Base-by-base conservation (phyloP, 164 flowering plant genomes). In the Aristolochia fimbriata region DNA sequence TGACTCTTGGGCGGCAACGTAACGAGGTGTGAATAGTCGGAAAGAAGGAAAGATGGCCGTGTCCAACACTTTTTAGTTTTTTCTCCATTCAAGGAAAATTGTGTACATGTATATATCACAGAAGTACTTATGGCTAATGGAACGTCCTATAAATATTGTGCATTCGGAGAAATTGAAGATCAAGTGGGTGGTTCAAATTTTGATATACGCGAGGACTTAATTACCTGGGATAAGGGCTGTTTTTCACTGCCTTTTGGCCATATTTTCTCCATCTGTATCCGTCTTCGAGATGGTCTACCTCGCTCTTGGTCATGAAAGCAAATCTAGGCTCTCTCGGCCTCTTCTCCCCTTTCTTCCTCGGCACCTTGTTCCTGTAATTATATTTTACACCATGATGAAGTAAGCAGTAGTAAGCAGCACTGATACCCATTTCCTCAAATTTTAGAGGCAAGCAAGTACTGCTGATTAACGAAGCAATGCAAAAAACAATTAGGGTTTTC, bases 181-280 rank as follows among this genome's bases (percentile, higher is more conserved):
- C n/a, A 49, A 15, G 8, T 16, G 14, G 19, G 7, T 7, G n/a
- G 7, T 20, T 4, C 51, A 49, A 49, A 19, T 16, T 20, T 49
- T 1, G 19, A 2, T 47, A 2, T 19, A 20, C 16, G 15, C 21
- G 51, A 49, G n/a, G 5, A 27, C 30, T 27, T 27, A 27, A 5
- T 20, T 49, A 87, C 91, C 95, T 83, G 27, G 95, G 91, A 76
- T 79, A 85, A 65, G 87, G 81, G 74, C 91, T 85, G 58, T 85
- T 81, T 70, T 87, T 85, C 58, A 85, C 91, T 47, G 95, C 91
- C 59, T 87, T 87, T 65, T 87, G 91, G 33, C 95, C 95, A 59
- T 87, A 87, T 70, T 87, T 87, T 77, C 94, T 81, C 94, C 94
- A 88, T 74, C 92, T 73, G 58, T 86, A 88, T 14, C 96, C 93